These are phyloP conservation scores for Mycena kentingensis DNA, from an alignment of 768 basidiomycete genomes.

Conservation along the genomic window DNA sequence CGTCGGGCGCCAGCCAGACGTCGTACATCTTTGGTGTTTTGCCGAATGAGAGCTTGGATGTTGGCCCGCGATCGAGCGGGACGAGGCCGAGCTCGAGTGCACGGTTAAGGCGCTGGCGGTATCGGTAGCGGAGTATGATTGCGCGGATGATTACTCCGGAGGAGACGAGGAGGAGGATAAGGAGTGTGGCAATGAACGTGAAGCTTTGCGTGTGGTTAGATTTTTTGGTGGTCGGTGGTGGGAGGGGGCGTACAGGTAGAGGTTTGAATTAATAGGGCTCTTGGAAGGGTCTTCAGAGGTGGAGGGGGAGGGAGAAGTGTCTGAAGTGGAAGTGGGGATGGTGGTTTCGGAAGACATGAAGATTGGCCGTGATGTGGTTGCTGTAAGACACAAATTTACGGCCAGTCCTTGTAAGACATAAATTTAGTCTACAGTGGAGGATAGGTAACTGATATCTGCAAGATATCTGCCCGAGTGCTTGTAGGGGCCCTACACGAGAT, in stretches of 20 bases:
- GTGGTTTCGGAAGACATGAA: conserved; percentile 15
- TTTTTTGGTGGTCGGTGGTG: not conserved
- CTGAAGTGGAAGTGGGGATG: conserved; percentile 19
- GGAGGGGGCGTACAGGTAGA: conserved; percentile 42
- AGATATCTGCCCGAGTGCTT: no score
- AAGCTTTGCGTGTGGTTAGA: conserved; percentile 42
- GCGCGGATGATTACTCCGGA: conserved; percentile 66
- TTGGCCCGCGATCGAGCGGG: conserved; percentile 40
- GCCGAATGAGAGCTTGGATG: conserved; percentile 44
- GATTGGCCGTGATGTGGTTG: no score
- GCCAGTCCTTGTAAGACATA: not conserved
- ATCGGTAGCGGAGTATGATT: conserved; percentile 59
- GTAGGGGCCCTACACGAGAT: no score
- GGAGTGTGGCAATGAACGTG: conserved; percentile 72
- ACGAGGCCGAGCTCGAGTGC: conserved; percentile 55
- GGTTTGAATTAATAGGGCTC: conserved; percentile 38
- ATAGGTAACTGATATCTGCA: not conserved
- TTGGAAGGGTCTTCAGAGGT: conserved; percentile 10
- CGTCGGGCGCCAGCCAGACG: conserved; percentile 35
- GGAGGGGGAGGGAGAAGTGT: conserved; percentile 17
- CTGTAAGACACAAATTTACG: no score
- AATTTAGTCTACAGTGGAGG: not conserved
- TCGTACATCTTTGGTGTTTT: conserved; percentile 55
- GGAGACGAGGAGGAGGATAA: conserved; percentile 67
- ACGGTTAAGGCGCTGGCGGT: conserved; percentile 52